Base-by-base conservation (phyloP, 2,329 filamentous ascomycete species). In the Fusarium sp. region DNA sequence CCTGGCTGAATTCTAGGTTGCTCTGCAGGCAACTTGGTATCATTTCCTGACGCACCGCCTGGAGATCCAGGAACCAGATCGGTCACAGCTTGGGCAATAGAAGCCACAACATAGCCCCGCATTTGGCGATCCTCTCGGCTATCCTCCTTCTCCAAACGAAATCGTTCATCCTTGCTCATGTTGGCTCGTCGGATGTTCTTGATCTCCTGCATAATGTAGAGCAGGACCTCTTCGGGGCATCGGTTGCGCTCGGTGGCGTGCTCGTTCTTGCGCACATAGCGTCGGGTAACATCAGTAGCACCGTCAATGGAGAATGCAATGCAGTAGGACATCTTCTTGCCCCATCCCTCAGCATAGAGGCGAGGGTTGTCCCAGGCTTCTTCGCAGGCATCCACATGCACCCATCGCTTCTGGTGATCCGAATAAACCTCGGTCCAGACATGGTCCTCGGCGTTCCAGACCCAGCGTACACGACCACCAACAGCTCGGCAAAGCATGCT, bases 341-440 rank as follows among this genome's bases (percentile, higher is more conserved):
- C 92, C 97, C 97, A 99, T 69, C 95, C 96, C 83, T 98, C 95
- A 8, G 95, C 92, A 84, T 98, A 98, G 11, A 98, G 88, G 54
- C 94, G 90, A 60, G 97, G 97, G 80, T 96, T 95, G 82, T 99
- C 97, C 95, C 95, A 98, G 2, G 94, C 92, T 81, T 96, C 96
- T 82, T 98, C 97, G 80, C 96, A 98, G 37, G 93, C 92, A 82
- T 99, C 97, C 48, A 98, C 95, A 77, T 98, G 96, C n/a, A 98
- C 89, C 97, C 97, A 99, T 81, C 95, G 91, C 82, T 93, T 92
- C 80, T 96, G 93, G 84, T 98, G 95, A 73, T 97, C 94, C 3
- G 95, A 98, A 85, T 98, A 99, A 16, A 98, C 93, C 79, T 98
- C 97, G 1, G 95, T 98, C 97, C 97, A 99, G 29, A 98, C 94